phyloP scores from a whole-genome alignment of 2,329 filamentous ascomycete species.

The Fusarium agapanthi region DNA sequence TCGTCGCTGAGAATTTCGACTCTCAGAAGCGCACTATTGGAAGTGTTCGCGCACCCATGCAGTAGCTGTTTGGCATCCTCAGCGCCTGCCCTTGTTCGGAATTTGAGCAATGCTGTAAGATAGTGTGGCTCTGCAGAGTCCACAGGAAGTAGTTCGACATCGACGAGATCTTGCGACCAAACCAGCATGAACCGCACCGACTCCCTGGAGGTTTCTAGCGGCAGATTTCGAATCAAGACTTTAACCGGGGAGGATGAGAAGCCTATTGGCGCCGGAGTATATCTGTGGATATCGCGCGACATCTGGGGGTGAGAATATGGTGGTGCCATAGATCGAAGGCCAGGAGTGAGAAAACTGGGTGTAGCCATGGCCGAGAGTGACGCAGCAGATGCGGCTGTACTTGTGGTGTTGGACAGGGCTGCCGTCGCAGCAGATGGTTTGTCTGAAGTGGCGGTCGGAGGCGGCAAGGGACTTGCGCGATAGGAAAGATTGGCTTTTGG shows the following conservation, averaged over 20 bases:
- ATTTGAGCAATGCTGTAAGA: constrained; percentile 62
- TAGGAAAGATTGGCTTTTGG: constrained; percentile 38
- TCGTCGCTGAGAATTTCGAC: constrained; percentile 64
- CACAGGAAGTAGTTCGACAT: constrained; percentile 59
- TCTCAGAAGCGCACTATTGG: constrained; percentile 42
- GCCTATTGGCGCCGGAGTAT: constrained; percentile 52
- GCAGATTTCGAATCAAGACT: constrained; percentile 64
- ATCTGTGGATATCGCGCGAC: constrained; percentile 52
- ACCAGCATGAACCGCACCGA: constrained; percentile 65
- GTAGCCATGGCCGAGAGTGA: constrained; percentile 53
- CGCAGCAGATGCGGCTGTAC: neutral
- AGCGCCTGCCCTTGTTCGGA: constrained; percentile 62
- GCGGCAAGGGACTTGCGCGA: constrained; percentile 46
- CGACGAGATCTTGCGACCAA: constrained; percentile 64
- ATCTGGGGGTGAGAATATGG: constrained; percentile 47
- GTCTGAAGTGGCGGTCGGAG: constrained; percentile 37
- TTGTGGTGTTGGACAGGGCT: neutral
- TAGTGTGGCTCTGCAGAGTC: constrained; percentile 62
- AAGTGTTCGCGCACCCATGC: constrained; percentile 61
- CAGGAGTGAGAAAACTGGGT: constrained; percentile 50
- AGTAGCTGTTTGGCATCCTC: constrained; percentile 66
- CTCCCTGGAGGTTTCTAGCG: constrained; percentile 62
- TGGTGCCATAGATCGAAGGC: constrained; percentile 50
- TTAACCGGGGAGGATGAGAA: constrained; percentile 49
- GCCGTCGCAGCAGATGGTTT: neutral